phyloP scores from a whole-genome alignment of 768 basidiomycete genomes.

The Lyophyllum semitale region DNA sequence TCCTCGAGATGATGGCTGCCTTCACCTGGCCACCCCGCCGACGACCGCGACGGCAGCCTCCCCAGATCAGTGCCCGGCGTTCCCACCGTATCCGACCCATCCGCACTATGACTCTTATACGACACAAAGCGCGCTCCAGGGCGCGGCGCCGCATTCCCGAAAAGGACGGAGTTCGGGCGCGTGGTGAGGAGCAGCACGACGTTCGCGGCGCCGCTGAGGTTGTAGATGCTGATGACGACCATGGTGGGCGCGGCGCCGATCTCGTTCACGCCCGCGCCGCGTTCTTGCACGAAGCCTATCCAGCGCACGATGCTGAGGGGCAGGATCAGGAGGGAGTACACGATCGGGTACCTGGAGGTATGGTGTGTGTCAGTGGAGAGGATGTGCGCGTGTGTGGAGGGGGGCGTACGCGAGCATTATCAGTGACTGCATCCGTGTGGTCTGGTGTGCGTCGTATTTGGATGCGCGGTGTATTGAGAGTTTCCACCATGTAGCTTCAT shows the following conservation, averaged over 20 bases:
- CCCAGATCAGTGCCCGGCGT: slow-evolving; percentile 3
- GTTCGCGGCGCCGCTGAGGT: slow-evolving; percentile 1
- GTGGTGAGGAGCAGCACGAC: slow-evolving; percentile 11
- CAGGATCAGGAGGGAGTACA: slow-evolving; percentile 7
- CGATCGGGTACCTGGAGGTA: slow-evolving; percentile 2
- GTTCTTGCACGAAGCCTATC: slow-evolving; percentile 12
- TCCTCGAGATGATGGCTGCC: too few relatives aligned
- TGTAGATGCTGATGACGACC: slow-evolving; percentile 3
- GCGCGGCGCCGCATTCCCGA: not conserved
- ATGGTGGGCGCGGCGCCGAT: slow-evolving; percentile 8
- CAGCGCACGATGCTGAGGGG: slow-evolving; percentile 10
- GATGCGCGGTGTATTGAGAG: slow-evolving; percentile 3
- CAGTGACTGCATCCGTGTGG: slow-evolving; percentile 3
- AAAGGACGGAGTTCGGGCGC: slow-evolving; percentile 10
- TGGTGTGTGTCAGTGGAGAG: too few relatives aligned
- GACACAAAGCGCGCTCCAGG: not conserved
- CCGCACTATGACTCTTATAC: slow-evolving; percentile 1
- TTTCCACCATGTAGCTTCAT: slow-evolving; percentile 3
- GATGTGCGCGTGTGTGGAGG: too few relatives aligned
- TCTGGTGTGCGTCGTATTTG: not conserved
- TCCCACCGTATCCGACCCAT: not conserved
- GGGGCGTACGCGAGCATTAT: slow-evolving; percentile 8
- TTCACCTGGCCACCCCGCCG: slow-evolving; percentile 3
- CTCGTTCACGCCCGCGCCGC: slow-evolving; percentile 1
- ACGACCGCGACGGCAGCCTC: slow-evolving; percentile 8